Conservation (phyloP, 345 rosid genomes). For the Anastatica hierochuntica region DNA sequence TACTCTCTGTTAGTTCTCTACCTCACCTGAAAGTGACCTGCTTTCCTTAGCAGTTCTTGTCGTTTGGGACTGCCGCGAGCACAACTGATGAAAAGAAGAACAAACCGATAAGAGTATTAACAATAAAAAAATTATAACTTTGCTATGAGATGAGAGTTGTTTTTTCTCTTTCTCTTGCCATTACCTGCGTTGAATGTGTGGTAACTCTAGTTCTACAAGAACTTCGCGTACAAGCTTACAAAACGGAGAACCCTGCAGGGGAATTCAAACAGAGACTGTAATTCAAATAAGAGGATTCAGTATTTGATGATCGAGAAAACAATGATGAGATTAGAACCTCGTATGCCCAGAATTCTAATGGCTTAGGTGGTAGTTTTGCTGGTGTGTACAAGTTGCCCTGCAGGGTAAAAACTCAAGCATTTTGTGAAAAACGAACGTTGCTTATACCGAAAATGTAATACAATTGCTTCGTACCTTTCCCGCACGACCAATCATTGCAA, state of each 20-base stretch:
- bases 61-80: constrained; percentile 88
- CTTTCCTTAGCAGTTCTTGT: constrained; percentile 45
- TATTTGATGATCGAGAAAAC: background rate
- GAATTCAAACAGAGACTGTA: background rate
- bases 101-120: background rate
- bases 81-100: constrained; percentile 33
- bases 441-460: background rate
- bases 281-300: background rate
- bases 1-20: background rate
- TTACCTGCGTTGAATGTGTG: constrained; percentile 70
- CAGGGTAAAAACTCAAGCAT: constrained; percentile 8
- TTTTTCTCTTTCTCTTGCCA: background rate
- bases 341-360: constrained; percentile 80
- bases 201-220: constrained; percentile 77
- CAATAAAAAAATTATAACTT: no score
- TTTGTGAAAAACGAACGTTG: constrained; percentile 1
- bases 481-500: constrained; percentile 75
- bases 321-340: constrained; percentile 38
- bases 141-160: no score
- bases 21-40: constrained; percentile 70
- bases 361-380: constrained; percentile 77
- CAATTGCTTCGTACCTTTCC: constrained; percentile 53
- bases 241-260: constrained; percentile 72
- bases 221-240: constrained; percentile 79
- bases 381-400: constrained; percentile 71